phyloP scores from a whole-genome alignment of 345 rosid species.

The Citrus cavaleriei region DNA sequence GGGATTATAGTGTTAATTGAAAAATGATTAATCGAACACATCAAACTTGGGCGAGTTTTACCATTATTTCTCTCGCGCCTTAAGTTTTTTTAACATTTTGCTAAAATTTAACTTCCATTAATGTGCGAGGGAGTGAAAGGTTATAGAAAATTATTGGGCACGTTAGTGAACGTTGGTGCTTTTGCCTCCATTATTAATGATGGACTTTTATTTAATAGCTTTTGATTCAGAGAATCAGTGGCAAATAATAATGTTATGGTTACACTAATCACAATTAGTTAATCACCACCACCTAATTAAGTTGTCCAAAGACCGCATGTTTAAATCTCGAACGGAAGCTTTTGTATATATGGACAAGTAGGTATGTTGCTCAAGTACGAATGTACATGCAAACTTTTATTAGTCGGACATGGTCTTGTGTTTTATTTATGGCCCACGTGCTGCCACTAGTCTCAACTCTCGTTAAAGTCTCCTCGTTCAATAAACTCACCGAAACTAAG shows the following conservation, averaged over 20 bases:
- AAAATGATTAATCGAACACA: no score
- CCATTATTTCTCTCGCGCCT: no score
- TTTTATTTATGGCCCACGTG: not conserved
- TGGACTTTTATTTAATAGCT: not conserved
- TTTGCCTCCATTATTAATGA: not conserved
- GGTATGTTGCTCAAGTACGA: not conserved
- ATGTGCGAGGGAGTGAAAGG: not conserved
- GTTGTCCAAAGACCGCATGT: not conserved
- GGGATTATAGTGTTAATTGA: not conserved
- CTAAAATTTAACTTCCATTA: not conserved
- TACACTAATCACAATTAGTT: no score
- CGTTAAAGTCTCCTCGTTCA: not conserved
- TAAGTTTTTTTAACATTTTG: no score
- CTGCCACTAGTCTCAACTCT: not conserved
- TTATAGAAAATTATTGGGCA: no score
- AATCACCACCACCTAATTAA: not conserved
- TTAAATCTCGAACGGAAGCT: not conserved
- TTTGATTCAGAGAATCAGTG: not conserved
- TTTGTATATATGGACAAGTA: not conserved
- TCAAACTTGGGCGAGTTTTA: no score
- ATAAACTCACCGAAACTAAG: not conserved
- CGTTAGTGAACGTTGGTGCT: not conserved
- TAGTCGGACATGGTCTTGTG: not conserved
- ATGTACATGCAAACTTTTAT: not conserved
- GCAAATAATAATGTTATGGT: not conserved